Conservation (phyloP, 805 yeast species). For the Kurtzmaniella cleridarum region DNA sequence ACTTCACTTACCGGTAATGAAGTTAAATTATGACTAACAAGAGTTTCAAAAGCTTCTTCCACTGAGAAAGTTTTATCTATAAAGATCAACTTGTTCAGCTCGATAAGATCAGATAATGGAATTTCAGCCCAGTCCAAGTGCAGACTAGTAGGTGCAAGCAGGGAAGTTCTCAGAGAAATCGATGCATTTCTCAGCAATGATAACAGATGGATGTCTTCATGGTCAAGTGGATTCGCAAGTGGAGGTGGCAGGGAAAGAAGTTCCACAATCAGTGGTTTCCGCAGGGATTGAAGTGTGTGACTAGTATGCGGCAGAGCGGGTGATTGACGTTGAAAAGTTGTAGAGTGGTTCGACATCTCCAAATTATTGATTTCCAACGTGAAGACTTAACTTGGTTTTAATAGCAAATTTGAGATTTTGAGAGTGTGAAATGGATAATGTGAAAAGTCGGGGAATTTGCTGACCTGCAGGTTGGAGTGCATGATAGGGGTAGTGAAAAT, state of each 20-base stretch:
- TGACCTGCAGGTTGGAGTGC: too few species aligned
- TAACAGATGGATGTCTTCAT: constrained; percentile 32
- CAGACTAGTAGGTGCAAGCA: constrained; percentile 15
- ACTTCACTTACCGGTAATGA: constrained; percentile 69
- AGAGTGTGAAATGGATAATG: too few species aligned
- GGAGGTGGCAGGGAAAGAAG: constrained; percentile 74
- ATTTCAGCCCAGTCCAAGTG: constrained; percentile 66
- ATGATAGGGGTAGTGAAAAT: too few species aligned
- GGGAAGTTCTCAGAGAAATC: constrained; percentile 18
- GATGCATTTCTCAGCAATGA: constrained; percentile 34
- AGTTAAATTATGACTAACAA: constrained; percentile 69
- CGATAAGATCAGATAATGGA: constrained; percentile 67
- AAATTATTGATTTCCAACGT: not conserved
- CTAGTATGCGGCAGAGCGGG: constrained; percentile 11
- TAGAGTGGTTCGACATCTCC: constrained; percentile 13
- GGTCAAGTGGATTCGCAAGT: constrained; percentile 35
- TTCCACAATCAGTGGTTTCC: constrained; percentile 68
- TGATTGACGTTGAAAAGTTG: constrained; percentile 13
- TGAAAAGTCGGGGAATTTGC: too few species aligned
- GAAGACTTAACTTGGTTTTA: too few species aligned
- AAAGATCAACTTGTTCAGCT: constrained; percentile 67
- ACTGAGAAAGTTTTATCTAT: constrained; percentile 67
- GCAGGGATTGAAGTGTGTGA: constrained; percentile 14
- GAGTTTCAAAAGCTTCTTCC: constrained; percentile 81
- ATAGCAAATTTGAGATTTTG: too few species aligned